Evolutionary conservation across 2,329 filamentous ascomycete genomes (phyloP).

Genomic region (Paecilomyces sp.): DNA sequence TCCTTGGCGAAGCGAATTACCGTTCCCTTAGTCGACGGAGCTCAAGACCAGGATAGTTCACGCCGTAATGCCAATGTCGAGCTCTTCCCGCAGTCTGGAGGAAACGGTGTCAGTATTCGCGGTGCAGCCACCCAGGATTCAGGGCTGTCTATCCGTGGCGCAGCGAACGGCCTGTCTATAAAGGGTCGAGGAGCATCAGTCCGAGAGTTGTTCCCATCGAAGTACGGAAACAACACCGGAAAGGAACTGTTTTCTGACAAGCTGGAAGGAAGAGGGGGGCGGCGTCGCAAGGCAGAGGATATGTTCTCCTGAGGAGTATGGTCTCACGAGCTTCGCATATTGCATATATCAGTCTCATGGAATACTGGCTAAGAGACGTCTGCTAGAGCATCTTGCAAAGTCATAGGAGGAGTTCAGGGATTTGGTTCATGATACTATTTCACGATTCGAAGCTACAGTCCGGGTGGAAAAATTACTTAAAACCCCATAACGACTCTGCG

Average conservation of each 20-base stretch:
- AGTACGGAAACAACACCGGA: slow-evolving; percentile 50
- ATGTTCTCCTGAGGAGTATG: slow-evolving; percentile 52
- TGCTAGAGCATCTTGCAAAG: not conserved
- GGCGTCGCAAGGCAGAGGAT: slow-evolving; percentile 64
- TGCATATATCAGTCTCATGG: not conserved
- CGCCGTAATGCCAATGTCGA: slow-evolving; percentile 26
- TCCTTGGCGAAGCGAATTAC: slow-evolving; percentile 44
- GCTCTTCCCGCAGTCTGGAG: slow-evolving; percentile 30
- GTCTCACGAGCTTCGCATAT: not conserved
- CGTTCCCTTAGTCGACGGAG: slow-evolving; percentile 43
- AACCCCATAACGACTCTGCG: not conserved
- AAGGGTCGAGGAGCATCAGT: slow-evolving; percentile 62
- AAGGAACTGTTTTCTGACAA: slow-evolving; percentile 64
- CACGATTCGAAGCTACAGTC: not conserved
- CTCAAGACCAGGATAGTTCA: slow-evolving; percentile 15
- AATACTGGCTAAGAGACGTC: not conserved
- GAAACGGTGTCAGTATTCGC: slow-evolving; percentile 50
- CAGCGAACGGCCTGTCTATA: slow-evolving; percentile 53
- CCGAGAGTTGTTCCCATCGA: slow-evolving; percentile 64
- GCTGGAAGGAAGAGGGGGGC: slow-evolving; percentile 50
- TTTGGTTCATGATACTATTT: not conserved
- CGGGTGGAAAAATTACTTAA: not conserved
- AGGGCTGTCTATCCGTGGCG: slow-evolving; percentile 32
- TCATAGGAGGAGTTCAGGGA: not conserved
- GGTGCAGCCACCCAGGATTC: slow-evolving; percentile 44